Evolutionary conservation across 352 stramenopile genomes (phyloP).

Genomic region (Pythium apleroticum): DNA sequence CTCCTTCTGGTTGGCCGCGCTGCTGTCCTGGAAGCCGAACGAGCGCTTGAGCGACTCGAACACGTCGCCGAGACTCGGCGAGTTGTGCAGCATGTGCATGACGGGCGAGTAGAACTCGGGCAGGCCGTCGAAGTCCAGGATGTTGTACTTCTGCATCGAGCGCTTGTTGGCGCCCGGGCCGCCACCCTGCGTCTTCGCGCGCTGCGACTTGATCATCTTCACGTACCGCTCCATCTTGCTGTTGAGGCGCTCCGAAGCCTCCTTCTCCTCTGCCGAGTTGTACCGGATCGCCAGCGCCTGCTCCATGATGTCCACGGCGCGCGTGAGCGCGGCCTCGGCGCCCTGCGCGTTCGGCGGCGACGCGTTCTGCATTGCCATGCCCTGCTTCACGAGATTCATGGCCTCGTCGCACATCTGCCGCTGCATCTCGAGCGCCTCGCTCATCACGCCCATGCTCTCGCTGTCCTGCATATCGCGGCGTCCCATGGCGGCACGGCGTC

Average conservation of each 20-base stretch:
- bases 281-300: conserved; percentile 34
- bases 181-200: conserved; percentile 26
- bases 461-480: conserved; percentile 24
- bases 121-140: conserved; percentile 40
- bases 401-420: conserved; percentile 39
- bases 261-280: conserved; percentile 33
- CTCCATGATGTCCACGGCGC: conserved; percentile 42
- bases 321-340: conserved; percentile 27
- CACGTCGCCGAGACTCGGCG: conserved; percentile 31
- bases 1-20: conserved; percentile 42
- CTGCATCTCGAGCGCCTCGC: conserved; percentile 38
- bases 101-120: conserved; percentile 38
- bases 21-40: conserved; percentile 91
- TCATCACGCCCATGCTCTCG: conserved; percentile 30
- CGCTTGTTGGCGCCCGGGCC: conserved; percentile 22
- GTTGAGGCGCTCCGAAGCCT: conserved; percentile 35
- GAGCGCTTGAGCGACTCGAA: conserved; percentile 89
- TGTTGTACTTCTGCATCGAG: conserved; percentile 35
- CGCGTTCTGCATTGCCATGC: conserved; percentile 34
- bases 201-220: conserved; percentile 49
- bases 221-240: conserved; percentile 49
- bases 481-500: conserved; percentile 18
- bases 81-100: conserved; percentile 35
- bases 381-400: conserved; percentile 41
- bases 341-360: conserved; percentile 25